phyloP scores from a whole-genome alignment of 2,329 filamentous ascomycete genomes.

The Colletotrichum agaves region DNA sequence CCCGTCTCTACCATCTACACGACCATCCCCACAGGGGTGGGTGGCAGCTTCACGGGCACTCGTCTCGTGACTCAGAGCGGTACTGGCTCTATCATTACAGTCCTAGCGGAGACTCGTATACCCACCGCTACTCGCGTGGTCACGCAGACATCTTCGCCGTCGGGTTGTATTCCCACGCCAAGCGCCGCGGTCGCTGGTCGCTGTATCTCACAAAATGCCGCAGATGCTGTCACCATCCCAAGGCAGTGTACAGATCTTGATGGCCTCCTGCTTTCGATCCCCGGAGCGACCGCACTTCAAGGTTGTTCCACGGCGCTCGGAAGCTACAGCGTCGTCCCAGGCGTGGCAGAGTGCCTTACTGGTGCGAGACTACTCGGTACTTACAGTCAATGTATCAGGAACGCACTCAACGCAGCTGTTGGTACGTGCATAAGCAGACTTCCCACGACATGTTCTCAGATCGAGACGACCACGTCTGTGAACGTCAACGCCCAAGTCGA shows the following conservation, averaged over 20 bases:
- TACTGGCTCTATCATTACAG: neutral
- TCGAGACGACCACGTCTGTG: neutral
- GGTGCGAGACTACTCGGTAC: too few species aligned
- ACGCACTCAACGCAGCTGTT: neutral
- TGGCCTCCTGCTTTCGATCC: too few species aligned
- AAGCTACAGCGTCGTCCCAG: too few species aligned
- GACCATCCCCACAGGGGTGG: constrained; percentile 12
- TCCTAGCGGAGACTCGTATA: neutral
- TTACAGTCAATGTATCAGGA: neutral
- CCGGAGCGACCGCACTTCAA: too few species aligned
- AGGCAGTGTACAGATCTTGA: too few species aligned
- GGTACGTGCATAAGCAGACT: too few species aligned
- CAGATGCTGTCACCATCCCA: too few species aligned
- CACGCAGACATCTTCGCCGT: neutral
- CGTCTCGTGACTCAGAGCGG: neutral
- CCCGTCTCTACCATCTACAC: constrained; percentile 5
- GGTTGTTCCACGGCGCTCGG: too few species aligned
- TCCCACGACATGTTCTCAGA: neutral
- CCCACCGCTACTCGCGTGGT: neutral
- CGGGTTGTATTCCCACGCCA: constrained; percentile 21
- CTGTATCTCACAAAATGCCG: neutral
- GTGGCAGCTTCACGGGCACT: constrained; percentile 4
- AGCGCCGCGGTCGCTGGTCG: neutral
- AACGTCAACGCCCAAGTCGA: neutral
- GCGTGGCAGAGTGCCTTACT: too few species aligned